A percentile compares a stretch with the other conserved stretches of the same genome.
These are phyloP conservation scores for Neospora caninum DNA, from an alignment of 169 alveolate species.

Conservation along the genomic window DNA sequence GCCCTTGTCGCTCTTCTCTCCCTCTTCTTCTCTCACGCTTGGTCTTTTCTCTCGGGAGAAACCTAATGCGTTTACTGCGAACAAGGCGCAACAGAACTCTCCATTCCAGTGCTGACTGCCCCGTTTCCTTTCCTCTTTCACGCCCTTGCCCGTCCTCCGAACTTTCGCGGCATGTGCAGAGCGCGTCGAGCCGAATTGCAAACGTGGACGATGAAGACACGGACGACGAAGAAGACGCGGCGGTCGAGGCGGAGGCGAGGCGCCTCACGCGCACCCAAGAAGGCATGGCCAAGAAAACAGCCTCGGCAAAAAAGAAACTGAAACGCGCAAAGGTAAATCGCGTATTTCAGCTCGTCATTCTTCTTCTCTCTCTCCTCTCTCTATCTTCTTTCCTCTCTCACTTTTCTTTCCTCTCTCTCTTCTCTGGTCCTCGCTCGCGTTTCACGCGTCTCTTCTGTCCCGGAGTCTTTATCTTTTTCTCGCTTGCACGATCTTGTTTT, in stretches of 20 bases:
- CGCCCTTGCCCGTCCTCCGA: background rate
- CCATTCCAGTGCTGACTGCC: background rate
- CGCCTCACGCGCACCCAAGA: conserved; percentile 23
- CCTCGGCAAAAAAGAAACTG: conserved; percentile 42
- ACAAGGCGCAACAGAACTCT: background rate
- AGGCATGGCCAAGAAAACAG: conserved; percentile 39
- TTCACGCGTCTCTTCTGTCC: background rate
- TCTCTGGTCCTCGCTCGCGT: background rate
- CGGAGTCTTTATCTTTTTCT: background rate
- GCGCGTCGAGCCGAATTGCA: background rate
- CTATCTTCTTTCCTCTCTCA: background rate
- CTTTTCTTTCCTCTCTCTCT: background rate
- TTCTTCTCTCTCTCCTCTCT: background rate
- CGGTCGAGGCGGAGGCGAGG: conserved; percentile 52
- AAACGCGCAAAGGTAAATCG: conserved; percentile 22
- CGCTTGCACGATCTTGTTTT: no score
- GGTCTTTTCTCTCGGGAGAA: background rate
- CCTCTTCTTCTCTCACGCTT: background rate
- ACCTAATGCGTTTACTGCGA: background rate
- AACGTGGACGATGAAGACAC: conserved; percentile 28
- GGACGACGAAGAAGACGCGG: conserved; percentile 54
- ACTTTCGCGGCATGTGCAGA: background rate
- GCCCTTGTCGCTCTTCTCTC: background rate
- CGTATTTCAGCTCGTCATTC: background rate
- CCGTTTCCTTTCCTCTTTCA: background rate